These are phyloP conservation scores for Achaetomium macrosporum DNA, from an alignment of 2,329 filamentous ascomycete species.

Conservation along the genomic window DNA sequence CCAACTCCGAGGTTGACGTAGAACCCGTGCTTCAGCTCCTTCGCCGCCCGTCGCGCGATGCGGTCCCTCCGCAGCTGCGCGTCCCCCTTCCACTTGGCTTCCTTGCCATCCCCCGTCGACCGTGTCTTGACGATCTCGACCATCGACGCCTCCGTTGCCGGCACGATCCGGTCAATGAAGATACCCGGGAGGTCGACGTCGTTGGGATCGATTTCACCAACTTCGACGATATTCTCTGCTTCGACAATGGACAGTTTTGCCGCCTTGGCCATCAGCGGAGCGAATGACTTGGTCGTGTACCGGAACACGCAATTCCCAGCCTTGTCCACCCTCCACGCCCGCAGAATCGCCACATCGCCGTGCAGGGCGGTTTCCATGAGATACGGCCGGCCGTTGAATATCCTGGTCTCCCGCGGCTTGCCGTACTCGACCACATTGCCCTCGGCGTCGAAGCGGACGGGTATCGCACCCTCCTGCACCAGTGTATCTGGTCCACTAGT, in stretches of 20 bases:
- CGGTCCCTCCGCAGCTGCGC: slow-evolving; percentile 56
- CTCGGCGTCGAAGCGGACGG: slow-evolving; percentile 53
- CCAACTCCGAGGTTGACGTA: slow-evolving; percentile 75
- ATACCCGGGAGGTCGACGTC: slow-evolving; percentile 76
- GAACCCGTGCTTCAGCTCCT: slow-evolving; percentile 73
- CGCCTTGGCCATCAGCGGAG: slow-evolving; percentile 73
- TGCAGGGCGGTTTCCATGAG: slow-evolving; percentile 72
- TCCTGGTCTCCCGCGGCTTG: slow-evolving; percentile 61
- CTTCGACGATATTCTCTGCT: slow-evolving; percentile 74
- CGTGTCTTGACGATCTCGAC: slow-evolving; percentile 64
- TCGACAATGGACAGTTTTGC: slow-evolving; percentile 75
- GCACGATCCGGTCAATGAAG: slow-evolving; percentile 75
- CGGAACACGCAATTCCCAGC: slow-evolving; percentile 72
- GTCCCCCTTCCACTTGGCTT: slow-evolving; percentile 35
- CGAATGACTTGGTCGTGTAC: slow-evolving; percentile 71
- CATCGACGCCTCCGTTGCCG: slow-evolving; percentile 62
- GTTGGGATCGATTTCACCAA: slow-evolving; percentile 66
- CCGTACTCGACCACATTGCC: slow-evolving; percentile 59
- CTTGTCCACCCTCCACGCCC: slow-evolving; percentile 70
- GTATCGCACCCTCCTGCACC: slow-evolving; percentile 63
- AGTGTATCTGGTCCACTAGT: slow-evolving; percentile 47
- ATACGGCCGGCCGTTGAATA: slow-evolving; percentile 67
- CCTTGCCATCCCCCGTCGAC: slow-evolving; percentile 35
- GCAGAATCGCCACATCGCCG: slow-evolving; percentile 70
- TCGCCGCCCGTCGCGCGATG: slow-evolving; percentile 71